These are phyloP conservation scores for Lithospermum erythrorhizon DNA, from an alignment of 257 asterid genomes.

Conservation along the genomic window DNA sequence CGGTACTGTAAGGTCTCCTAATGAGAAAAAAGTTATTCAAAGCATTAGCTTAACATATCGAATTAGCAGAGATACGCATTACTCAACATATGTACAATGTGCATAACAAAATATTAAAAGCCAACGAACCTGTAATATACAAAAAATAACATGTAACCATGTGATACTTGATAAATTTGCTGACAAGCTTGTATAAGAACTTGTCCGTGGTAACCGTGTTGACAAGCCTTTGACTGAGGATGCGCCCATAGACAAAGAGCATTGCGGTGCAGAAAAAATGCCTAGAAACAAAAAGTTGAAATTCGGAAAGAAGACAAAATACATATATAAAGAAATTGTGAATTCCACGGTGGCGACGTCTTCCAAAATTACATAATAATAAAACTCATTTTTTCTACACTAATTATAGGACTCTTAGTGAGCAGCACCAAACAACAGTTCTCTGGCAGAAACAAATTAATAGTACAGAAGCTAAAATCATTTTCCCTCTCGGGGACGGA, in stretches of 20 bases:
- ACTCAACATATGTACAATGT: conserved; percentile 1
- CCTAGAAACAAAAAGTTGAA: conserved; percentile 33
- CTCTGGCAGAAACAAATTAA: no score
- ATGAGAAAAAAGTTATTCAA: neutral
- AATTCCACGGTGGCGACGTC: neutral
- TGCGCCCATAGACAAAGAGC: conserved; percentile 79
- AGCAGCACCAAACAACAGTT: conserved; percentile 23
- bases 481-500: no score
- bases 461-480: no score
- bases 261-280: conserved; percentile 83
- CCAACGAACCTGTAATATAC: conserved; percentile 63
- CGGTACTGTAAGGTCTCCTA: no score
- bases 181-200: conserved; percentile 59
- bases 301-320: neutral
- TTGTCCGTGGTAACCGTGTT: conserved; percentile 68
- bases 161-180: conserved; percentile 69
- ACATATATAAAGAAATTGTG: neutral
- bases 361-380: neutral
- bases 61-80: no score
- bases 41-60: neutral
- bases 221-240: conserved; percentile 77
- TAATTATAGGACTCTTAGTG: conserved; percentile 24
- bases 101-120: conserved; percentile 1
- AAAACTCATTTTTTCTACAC: no score
- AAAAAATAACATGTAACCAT: conserved; percentile 85